phyloP scores from a whole-genome alignment of 148 eudicot genomes.

The Vaccinium macrocarpon region DNA sequence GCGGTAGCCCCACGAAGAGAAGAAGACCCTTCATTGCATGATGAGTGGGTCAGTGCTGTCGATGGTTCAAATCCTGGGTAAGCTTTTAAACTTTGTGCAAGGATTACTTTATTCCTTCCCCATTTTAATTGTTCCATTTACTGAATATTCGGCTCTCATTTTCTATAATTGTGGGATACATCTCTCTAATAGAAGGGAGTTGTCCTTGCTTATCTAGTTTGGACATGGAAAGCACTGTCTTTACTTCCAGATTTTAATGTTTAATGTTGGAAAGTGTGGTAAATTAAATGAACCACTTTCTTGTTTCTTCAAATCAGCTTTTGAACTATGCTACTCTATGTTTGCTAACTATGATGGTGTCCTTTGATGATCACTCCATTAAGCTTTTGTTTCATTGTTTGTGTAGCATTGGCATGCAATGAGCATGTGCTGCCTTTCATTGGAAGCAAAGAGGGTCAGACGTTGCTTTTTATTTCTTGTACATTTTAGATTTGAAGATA shows the following conservation, averaged over 20 bases:
- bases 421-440: slow-evolving; percentile 6
- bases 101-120: not conserved
- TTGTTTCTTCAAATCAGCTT: not conserved
- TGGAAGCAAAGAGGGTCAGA: not conserved
- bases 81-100: slow-evolving; percentile 13
- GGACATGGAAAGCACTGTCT: not conserved
- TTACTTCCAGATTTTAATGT: not conserved
- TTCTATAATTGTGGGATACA: not conserved
- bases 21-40: slow-evolving; percentile 79
- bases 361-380: not conserved
- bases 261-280: not conserved
- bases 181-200: not conserved
- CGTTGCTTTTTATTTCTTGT: not conserved
- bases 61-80: slow-evolving; percentile 82
- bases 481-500: not conserved
- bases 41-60: slow-evolving; percentile 96
- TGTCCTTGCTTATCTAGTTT: not conserved
- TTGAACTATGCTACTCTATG: not conserved
- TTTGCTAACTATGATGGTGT: not conserved
- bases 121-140: not conserved
- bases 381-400: not conserved
- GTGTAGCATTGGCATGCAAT: not conserved
- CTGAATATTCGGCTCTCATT: not conserved
- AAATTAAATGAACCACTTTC: not conserved
- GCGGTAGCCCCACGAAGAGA: slow-evolving; percentile 82